These are phyloP conservation scores for Colletotrichum sp. DNA, from an alignment of 2,329 filamentous ascomycete genomes.

Conservation along the genomic window DNA sequence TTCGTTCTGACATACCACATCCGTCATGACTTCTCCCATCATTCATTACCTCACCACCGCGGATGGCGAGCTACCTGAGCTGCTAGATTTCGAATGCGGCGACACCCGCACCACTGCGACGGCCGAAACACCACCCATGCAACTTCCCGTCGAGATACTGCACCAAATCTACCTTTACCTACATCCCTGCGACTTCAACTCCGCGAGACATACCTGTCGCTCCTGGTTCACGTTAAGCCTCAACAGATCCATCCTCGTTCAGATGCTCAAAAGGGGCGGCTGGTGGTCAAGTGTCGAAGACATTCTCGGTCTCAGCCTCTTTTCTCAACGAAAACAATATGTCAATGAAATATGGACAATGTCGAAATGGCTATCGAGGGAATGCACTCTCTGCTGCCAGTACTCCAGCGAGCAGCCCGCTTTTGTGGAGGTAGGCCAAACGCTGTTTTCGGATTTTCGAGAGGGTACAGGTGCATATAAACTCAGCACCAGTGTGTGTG, in stretches of 20 bases:
- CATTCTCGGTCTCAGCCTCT: slow-evolving; percentile 21
- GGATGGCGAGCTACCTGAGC: neutral
- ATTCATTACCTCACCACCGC: neutral
- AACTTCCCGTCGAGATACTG: slow-evolving; percentile 39
- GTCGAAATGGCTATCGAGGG: slow-evolving; percentile 47
- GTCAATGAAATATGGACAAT: slow-evolving; percentile 34
- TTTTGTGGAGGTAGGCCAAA: slow-evolving; percentile 36
- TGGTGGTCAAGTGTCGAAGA: slow-evolving; percentile 48
- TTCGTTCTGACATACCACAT: neutral
- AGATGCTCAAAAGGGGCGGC: slow-evolving; percentile 60
- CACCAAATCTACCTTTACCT: slow-evolving; percentile 39
- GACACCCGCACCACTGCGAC: neutral
- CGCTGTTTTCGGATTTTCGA: slow-evolving; percentile 38
- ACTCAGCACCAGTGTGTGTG: slow-evolving; percentile 56
- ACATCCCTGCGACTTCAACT: slow-evolving; percentile 54
- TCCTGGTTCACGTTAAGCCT: slow-evolving; percentile 64
- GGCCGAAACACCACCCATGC: slow-evolving; percentile 22
- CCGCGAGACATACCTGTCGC: slow-evolving; percentile 63
- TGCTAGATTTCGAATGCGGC: neutral
- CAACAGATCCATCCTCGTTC: slow-evolving; percentile 50
- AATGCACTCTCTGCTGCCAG: slow-evolving; percentile 34
- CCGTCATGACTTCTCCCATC: neutral
- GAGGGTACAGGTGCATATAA: neutral
- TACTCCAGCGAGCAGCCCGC: slow-evolving; percentile 18
- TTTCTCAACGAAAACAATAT: neutral